Percentiles rank a stretch among this genome's conserved stretches.
These are phyloP conservation scores for Lasiodiplodia sp. DNA, from an alignment of 2,329 filamentous ascomycete genomes.

Conservation along the genomic window DNA sequence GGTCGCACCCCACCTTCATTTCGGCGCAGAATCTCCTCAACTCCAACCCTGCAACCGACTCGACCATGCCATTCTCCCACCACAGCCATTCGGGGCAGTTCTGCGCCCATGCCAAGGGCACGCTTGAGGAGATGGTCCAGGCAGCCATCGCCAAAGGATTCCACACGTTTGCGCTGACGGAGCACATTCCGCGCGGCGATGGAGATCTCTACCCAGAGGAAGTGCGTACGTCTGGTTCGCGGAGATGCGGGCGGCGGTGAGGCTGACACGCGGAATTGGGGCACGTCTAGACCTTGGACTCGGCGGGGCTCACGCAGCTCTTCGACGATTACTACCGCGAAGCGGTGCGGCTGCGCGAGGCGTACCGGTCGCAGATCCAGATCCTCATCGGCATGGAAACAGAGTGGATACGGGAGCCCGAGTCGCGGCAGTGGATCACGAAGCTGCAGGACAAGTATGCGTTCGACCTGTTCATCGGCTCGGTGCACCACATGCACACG, in stretches of 20 bases:
- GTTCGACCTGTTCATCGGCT: constrained; percentile 92
- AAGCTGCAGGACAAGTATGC: constrained; percentile 65
- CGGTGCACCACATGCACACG: constrained; percentile 86
- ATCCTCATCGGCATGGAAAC: constrained; percentile 90
- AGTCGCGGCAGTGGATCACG: constrained; percentile 66
- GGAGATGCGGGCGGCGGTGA: not conserved
- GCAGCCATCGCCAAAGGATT: constrained; percentile 80
- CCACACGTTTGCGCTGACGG: constrained; percentile 84
- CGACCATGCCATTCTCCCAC: constrained; percentile 89
- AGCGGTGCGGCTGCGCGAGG: constrained; percentile 73
- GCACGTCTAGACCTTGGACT: constrained; percentile 26
- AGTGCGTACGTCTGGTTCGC: constrained; percentile 52
- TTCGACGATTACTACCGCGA: constrained; percentile 79
- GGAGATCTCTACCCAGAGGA: constrained; percentile 94
- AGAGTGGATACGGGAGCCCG: constrained; percentile 81
- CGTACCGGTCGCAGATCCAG: constrained; percentile 75
- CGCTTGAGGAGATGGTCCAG: constrained; percentile 82
- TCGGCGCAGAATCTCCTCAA: not conserved
- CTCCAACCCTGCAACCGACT: not conserved
- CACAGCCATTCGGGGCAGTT: constrained; percentile 99
- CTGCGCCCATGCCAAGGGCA: constrained; percentile 87
- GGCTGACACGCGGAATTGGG: constrained; percentile 10
- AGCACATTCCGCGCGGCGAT: constrained; percentile 88
- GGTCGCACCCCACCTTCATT: not conserved
- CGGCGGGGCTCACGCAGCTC: constrained; percentile 48